These are phyloP conservation scores for Lentinula novae-zelandiae DNA, from an alignment of 1,284 basidiomycete genomes.

Conservation along the genomic window DNA sequence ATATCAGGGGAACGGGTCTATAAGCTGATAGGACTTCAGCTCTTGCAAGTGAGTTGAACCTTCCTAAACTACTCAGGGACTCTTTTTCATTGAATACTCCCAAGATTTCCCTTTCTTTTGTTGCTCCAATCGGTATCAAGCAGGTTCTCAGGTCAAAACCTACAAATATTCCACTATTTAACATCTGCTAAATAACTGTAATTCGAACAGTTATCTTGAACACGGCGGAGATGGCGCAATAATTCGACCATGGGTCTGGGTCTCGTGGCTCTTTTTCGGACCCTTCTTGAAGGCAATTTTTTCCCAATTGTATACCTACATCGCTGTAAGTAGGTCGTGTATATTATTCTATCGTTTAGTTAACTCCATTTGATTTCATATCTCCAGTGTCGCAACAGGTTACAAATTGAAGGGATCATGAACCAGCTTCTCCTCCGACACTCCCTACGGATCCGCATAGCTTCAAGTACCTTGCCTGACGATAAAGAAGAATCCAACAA, in stretches of 20 bases:
- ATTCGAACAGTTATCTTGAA: slow-evolving; percentile 37
- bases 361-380: neutral
- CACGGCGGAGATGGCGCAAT: slow-evolving; percentile 13
- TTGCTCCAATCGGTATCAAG: slow-evolving; percentile 52
- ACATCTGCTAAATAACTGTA: neutral
- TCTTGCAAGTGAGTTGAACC: slow-evolving; percentile 5
- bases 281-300: slow-evolving; percentile 39
- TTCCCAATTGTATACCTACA: slow-evolving; percentile 31
- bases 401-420: slow-evolving; percentile 28
- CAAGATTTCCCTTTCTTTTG: slow-evolving; percentile 30
- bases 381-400: neutral
- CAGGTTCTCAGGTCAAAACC: slow-evolving; percentile 25
- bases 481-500: neutral
- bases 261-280: slow-evolving; percentile 55
- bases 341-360: neutral
- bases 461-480: slow-evolving; percentile 9
- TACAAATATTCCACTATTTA: neutral
- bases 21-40: neutral
- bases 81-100: neutral
- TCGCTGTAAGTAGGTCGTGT: neutral
- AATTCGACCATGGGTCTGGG: slow-evolving; percentile 49
- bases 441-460: slow-evolving; percentile 47
- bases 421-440: slow-evolving; percentile 38
- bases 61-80: neutral
- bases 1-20: neutral